Evolutionary conservation across 768 basidiomycete species (phyloP), one percentile per base, ranked within the genome.

Genomic region (Mycena rebaudengoi): DNA sequence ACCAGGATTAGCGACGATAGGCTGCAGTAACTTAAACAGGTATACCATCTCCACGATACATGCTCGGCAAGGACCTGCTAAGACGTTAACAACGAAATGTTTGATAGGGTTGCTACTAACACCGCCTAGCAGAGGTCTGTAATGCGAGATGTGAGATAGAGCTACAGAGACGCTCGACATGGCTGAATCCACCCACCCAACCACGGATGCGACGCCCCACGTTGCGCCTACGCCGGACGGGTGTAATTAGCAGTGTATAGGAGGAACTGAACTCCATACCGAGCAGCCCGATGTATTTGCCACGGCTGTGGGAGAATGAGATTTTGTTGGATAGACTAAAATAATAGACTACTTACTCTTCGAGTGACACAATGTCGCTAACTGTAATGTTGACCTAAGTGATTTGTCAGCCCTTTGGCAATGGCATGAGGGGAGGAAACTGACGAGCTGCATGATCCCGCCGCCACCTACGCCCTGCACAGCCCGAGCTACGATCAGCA

Each of bases 391-490:
- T 85, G 7, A 91, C 79, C 83, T 85, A 59, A 25, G 40, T n/a
- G 18, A 60, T 14, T 23, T n/a, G 29, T 44, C n/a, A 8, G 40
- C 58, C 32, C 28, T 29, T 46, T 37, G 48, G 29, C 26, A 50
- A 5, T 10, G 13, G 50, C 33, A 40, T 12, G 16, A 37, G 10
- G 35, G 35, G 43, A 44, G 53, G 10, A 26, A 1, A 59, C 78
- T 57, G 20, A 84, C 89, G 65, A 93, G 78, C 70, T 91, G 91
- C 16, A 93, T 79, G 62, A 94, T 89, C 5, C 91, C 92, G 11
- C 91, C 92, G 7, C 91, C 92, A 25, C 94, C 94, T 29, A 95
- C 87, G 10, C 94, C 94, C 72, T 95, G 94, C 3, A 96, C 79
- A 3, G 91, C 93, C 66, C 94, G 86, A 41, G 85, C 85, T 0